A percentile compares a stretch with the other conserved stretches of the same genome.
phyloP scores from a whole-genome alignment of 768 basidiomycete genomes.

The Collybiopsis confluens region DNA sequence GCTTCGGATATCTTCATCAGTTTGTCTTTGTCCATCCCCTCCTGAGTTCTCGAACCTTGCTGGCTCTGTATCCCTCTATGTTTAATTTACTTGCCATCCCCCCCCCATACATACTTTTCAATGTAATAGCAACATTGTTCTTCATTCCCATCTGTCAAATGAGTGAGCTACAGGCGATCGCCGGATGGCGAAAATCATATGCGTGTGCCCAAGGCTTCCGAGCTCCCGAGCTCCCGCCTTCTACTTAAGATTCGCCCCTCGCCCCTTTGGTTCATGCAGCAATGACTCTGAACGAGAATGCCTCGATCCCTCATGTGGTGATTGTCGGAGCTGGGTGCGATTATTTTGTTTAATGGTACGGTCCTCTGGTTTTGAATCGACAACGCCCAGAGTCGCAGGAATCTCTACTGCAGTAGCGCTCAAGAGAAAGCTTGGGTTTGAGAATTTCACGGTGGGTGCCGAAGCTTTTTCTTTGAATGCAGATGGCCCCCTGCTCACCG shows the following conservation, averaged over 20 bases:
- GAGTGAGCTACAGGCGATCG: background rate
- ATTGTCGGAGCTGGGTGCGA: conserved; percentile 52
- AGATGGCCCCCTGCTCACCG: background rate
- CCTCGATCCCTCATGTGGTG: conserved; percentile 29
- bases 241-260: too few species aligned
- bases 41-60: background rate
- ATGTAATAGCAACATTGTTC: background rate
- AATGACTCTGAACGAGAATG: conserved; percentile 14
- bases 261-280: background rate
- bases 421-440: conserved; percentile 37
- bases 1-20: background rate
- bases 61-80: background rate
- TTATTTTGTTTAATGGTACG: background rate
- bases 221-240: too few species aligned
- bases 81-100: background rate
- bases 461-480: background rate
- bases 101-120: too few species aligned
- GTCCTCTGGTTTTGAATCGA: background rate
- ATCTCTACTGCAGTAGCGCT: conserved; percentile 45
- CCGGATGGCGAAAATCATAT: too few species aligned
- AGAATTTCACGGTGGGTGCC: conserved; percentile 43
- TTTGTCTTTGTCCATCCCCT: background rate
- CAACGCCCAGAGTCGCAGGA: conserved; percentile 36
- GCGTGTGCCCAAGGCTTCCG: too few species aligned
- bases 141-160: background rate